These are phyloP conservation scores for Boletellus emodensis DNA, from an alignment of 768 basidiomycete species.

Conservation along the genomic window DNA sequence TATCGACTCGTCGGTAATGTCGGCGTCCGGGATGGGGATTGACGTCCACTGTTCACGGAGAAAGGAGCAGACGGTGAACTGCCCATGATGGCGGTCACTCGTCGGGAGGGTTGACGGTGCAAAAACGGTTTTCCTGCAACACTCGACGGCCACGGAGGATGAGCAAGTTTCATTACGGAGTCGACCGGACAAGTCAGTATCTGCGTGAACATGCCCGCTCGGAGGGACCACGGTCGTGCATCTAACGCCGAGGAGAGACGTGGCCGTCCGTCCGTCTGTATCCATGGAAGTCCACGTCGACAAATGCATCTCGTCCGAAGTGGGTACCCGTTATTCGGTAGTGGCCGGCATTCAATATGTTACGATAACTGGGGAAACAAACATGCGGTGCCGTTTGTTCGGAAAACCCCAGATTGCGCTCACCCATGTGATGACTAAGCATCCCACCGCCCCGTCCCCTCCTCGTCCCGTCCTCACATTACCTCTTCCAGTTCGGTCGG, in stretches of 20 bases:
- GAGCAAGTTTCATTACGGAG: not conserved
- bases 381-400: too few relatives aligned
- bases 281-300: not conserved
- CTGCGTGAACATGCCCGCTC: not conserved
- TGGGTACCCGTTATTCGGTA: not conserved
- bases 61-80: constrained; percentile 14
- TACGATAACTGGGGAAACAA: too few relatives aligned
- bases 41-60: constrained; percentile 28
- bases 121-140: not conserved
- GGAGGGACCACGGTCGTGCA: not conserved
- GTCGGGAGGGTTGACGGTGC: not conserved
- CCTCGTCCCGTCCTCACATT: too few relatives aligned
- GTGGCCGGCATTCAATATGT: not conserved
- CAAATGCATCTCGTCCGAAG: not conserved
- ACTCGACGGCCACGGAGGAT: not conserved
- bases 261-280: not conserved
- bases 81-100: constrained; percentile 19
- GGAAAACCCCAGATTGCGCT: too few relatives aligned
- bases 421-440: too few relatives aligned
- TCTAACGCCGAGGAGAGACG: not conserved
- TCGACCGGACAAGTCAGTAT: not conserved
- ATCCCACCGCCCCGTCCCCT: too few relatives aligned
- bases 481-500: not conserved
- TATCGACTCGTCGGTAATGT: constrained; percentile 22
- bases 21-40: constrained; percentile 20